Percentiles rank a stretch among this genome's conserved stretches.
Evolutionary conservation across 345 rosid genomes (phyloP).

Genomic region (Brassica carinata): DNA sequence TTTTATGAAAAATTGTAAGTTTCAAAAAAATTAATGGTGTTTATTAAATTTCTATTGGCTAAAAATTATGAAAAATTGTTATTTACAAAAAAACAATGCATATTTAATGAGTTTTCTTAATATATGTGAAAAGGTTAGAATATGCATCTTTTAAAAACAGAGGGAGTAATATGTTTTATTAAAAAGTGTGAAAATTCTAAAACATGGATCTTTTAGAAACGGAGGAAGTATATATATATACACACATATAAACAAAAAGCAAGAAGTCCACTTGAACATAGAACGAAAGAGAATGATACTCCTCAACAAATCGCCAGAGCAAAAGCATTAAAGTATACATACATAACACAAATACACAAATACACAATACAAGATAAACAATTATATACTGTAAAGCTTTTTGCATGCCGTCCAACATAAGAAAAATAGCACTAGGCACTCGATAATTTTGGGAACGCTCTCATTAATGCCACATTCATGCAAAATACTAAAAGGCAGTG

Average conservation of each 20-base stretch:
- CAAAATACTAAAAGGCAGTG: slow-evolving; percentile 23
- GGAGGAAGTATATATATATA: neutral
- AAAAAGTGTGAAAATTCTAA: no score
- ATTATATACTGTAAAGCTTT: neutral
- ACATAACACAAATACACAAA: neutral
- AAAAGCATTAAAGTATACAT: neutral
- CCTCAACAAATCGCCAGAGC: slow-evolving; percentile 1
- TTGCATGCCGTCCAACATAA: slow-evolving; percentile 9
- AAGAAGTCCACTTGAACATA: slow-evolving; percentile 10
- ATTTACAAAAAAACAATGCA: no score
- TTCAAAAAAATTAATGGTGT: no score
- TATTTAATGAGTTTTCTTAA: no score
- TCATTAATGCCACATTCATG: slow-evolving; percentile 34
- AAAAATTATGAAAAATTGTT: no score
- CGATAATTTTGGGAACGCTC: neutral
- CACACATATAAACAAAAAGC: neutral
- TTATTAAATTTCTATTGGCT: no score
- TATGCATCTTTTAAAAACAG: no score
- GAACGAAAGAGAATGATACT: slow-evolving; percentile 12
- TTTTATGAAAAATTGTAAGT: no score
- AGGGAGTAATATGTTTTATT: no score
- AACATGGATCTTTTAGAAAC: no score
- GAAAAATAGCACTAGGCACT: neutral
- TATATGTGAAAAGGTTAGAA: no score
- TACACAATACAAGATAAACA: neutral